Evolutionary conservation across 805 yeast species (phyloP), one percentile per base, ranked within the genome.

Genomic region (Wickerhamiella azymoides): DNA sequence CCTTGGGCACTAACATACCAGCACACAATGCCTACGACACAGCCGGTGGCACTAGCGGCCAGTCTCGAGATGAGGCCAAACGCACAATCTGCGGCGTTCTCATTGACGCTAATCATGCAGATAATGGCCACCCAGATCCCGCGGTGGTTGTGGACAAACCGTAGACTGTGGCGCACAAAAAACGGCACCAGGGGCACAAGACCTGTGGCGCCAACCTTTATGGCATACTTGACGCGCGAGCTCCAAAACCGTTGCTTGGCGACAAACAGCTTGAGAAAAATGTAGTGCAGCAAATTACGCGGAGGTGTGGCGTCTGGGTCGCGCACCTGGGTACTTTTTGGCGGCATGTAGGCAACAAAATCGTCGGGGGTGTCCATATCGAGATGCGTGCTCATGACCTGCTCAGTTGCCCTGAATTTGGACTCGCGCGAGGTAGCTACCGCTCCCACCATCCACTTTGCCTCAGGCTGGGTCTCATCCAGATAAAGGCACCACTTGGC

Each of bases 1-100:
- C 67, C 66, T 1, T 43, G 18, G 11, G 64, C 64, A 13, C 39
- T 21, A 2, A 62, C 61, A 42, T 63, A 63, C 66, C 66, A 63
- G 3, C 50, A 56, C 1, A 57, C 58, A 56, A 62, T 52, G 1
- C 62, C 66, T 2, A 59, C 45, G 7, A 59, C 45, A 28, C 60
- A 52, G 2, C 64, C 65, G 28, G 55, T 32, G 19, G 62, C 54
- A 2, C 62, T 57, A 41, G 52, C 59, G 13, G 55, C 40, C 13
- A 61, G 40, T 21, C 61, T 56, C 10, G 55, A 46, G 1, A 57
- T 33, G 18, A 58, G 50, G 1, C 60, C 61, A 38, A 59, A 61
- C 1, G 57, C 37, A 5, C 60, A 58, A 45, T 63, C 66, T 5
- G 62, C 65, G 8, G 62, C 54, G 37, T 55, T 57, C 11, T 56